Percentiles rank a stretch among this genome's conserved stretches.
Conservation (phyloP, 1,284 basidiomycete species). For the Melampsora larici-populina region DNA sequence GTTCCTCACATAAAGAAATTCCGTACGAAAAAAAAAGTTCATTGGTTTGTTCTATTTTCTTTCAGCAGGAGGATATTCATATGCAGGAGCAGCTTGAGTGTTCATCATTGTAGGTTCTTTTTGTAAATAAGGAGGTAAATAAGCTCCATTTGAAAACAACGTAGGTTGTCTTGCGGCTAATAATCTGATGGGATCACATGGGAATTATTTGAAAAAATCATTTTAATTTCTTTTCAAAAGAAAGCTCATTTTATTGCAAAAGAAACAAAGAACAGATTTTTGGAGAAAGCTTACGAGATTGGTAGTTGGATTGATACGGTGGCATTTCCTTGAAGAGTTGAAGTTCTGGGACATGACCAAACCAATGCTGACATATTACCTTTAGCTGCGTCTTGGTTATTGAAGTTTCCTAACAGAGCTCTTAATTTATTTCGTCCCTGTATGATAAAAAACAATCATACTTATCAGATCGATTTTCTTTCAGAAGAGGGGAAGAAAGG, state of each 20-base stretch:
- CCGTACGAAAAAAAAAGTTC: no score
- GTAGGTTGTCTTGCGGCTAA: constrained; percentile 29
- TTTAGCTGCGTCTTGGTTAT: constrained; percentile 15
- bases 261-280: neutral
- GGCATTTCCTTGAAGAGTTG: constrained; percentile 31
- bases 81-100: constrained; percentile 2
- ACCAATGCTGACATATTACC: constrained; percentile 37
- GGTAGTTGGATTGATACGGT: constrained; percentile 28
- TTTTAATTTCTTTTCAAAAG: neutral
- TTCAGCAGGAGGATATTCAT: constrained; percentile 1
- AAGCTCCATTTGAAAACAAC: constrained; percentile 22
- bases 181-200: neutral
- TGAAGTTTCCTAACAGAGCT: constrained; percentile 21
- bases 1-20: no score
- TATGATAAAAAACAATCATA: neutral
- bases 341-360: constrained; percentile 22
- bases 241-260: neutral
- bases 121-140: constrained; percentile 36
- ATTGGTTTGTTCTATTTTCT: no score
- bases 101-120: constrained; percentile 12
- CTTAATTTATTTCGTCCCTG: constrained; percentile 25
- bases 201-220: neutral
- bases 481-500: neutral
- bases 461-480: neutral
- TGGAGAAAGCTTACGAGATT: constrained; percentile 13